These are phyloP conservation scores for Eucalyptus polyanthemos DNA, from an alignment of 345 rosid genomes.

Conservation along the genomic window DNA sequence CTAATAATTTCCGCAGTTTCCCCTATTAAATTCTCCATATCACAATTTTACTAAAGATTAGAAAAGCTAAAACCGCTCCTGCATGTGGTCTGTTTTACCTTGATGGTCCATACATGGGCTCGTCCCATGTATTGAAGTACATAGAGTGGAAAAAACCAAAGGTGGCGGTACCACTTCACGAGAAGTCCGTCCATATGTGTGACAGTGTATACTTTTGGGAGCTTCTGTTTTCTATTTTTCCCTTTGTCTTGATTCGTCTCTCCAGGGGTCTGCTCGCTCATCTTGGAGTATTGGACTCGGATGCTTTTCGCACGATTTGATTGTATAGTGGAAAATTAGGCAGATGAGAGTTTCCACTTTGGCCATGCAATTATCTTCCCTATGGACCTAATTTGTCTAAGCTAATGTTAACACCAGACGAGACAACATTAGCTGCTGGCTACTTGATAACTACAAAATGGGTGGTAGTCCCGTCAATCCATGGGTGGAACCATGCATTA, in stretches of 20 bases:
- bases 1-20: background rate
- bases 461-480: background rate
- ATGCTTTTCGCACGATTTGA: background rate
- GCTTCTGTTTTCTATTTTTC: background rate
- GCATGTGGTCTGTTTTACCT: background rate
- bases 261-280: background rate
- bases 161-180: background rate
- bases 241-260: background rate
- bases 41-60: background rate
- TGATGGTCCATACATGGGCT: background rate
- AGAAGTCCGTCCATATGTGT: background rate
- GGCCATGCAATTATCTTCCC: background rate
- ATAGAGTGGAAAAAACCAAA: background rate
- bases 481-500: background rate
- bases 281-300: background rate
- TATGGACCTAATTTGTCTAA: background rate
- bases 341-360: background rate
- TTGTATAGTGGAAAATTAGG: background rate
- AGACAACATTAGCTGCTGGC: background rate
- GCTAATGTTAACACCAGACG: background rate
- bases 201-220: background rate
- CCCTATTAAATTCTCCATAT: background rate
- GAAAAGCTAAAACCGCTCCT: background rate
- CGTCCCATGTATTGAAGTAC: background rate
- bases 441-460: background rate